Conservation (phyloP, 1,139 yeast genomes). For the Hemisphaericaspora subhashii region DNA sequence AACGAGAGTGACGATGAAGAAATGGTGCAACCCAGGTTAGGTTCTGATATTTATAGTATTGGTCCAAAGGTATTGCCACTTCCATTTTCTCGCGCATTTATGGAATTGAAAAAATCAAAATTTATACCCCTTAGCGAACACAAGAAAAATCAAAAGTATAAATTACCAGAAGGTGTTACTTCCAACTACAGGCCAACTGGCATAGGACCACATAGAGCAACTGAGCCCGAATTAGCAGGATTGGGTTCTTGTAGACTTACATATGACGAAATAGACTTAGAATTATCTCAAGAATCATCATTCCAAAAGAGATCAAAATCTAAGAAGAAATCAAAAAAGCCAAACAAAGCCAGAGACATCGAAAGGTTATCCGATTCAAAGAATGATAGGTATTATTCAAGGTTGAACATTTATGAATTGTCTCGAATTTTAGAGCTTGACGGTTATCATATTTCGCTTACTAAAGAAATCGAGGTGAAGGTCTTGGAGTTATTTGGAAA, state of each 20-base stretch:
- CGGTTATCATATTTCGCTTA: constrained; percentile 23
- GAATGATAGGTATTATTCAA: constrained; percentile 24
- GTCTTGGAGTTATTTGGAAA: constrained; percentile 57
- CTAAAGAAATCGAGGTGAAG: constrained; percentile 48
- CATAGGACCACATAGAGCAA: constrained; percentile 7
- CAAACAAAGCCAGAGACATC: not conserved
- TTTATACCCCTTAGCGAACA: constrained; percentile 13
- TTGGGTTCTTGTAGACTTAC: constrained; percentile 3
- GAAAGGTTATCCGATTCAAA: constrained; percentile 7
- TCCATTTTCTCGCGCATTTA: constrained; percentile 16
- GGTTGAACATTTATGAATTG: constrained; percentile 31
- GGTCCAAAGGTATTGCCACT: constrained; percentile 15
- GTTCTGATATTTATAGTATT: constrained; percentile 13
- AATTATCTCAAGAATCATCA: not conserved
- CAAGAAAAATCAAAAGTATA: constrained; percentile 8
- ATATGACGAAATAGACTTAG: not conserved
- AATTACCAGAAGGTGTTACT: constrained; percentile 9
- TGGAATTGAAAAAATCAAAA: constrained; percentile 8
- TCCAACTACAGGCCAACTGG: constrained; percentile 8
- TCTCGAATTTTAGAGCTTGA: constrained; percentile 26
- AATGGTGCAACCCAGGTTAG: not conserved
- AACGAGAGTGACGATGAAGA: not conserved
- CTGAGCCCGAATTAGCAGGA: constrained; percentile 6
- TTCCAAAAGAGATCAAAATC: not conserved
- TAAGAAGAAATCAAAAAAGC: constrained; percentile 1